Conservation (phyloP, 1,284 basidiomycete genomes). For the Tranzscheliella williamsii region DNA sequence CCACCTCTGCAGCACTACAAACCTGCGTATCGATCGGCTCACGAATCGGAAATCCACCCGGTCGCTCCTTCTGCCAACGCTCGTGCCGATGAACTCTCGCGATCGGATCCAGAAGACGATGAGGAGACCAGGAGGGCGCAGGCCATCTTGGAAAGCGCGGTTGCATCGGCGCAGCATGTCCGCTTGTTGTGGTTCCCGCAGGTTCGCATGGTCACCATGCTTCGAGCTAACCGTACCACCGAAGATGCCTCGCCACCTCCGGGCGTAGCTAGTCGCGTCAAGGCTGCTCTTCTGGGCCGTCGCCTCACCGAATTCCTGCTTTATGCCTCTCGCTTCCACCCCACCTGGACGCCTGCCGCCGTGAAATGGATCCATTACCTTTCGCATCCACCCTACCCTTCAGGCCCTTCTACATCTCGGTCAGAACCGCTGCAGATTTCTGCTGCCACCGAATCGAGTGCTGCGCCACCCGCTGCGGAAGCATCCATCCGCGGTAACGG, state of each 20-base stretch:
- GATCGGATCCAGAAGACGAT: conserved; percentile 34
- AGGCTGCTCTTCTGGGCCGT: conserved; percentile 28
- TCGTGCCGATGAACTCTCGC: conserved; percentile 15
- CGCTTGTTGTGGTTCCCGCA: conserved; percentile 96
- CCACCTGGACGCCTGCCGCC: conserved; percentile 13
- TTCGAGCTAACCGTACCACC: conserved; percentile 73
- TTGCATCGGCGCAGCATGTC: conserved; percentile 74
- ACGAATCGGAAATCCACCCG: conserved; percentile 32
- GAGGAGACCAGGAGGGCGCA: conserved; percentile 63
- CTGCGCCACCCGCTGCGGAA: conserved; percentile 57
- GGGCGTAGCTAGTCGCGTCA: conserved; percentile 10
- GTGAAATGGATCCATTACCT: conserved; percentile 38
- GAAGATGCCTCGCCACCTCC: conserved; percentile 61
- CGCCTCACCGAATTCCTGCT: conserved; percentile 35
- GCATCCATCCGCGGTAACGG: conserved; percentile 15
- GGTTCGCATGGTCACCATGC: conserved; percentile 73
- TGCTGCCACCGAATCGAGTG: conserved; percentile 22
- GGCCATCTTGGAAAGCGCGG: conserved; percentile 63
- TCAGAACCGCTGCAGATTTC: conserved; percentile 2
- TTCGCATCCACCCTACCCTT: conserved; percentile 30
- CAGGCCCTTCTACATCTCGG: neutral
- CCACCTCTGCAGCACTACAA: conserved; percentile 16
- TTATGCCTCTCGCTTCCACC: conserved; percentile 35
- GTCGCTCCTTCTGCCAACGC: conserved; percentile 9
- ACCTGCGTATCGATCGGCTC: conserved; percentile 13